Percentiles rank a stretch among this genome's conserved stretches.
Conservation (phyloP, 768 basidiomycete species). For the Russula sp. region DNA sequence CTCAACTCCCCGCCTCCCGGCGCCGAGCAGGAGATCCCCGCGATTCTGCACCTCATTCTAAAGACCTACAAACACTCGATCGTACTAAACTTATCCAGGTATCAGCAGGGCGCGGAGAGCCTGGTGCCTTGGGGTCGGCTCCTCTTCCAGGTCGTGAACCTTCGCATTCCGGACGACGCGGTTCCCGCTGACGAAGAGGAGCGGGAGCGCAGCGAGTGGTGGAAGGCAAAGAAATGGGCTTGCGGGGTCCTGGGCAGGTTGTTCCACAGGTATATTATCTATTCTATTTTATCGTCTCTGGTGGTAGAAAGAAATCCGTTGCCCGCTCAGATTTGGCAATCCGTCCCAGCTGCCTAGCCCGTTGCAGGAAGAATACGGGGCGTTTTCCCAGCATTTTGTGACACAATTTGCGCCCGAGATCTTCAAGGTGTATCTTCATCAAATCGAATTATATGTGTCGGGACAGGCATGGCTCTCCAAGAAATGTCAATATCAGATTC, state of each 20-base stretch:
- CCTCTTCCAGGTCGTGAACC: constrained; percentile 72
- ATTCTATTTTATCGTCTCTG: neutral
- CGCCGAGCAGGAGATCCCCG: constrained; percentile 65
- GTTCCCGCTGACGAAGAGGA: constrained; percentile 71
- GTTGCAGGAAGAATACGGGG: constrained; percentile 59
- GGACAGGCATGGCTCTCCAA: constrained; percentile 73
- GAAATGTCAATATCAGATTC: constrained; percentile 79
- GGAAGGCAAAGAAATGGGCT: constrained; percentile 93
- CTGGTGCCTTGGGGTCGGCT: constrained; percentile 86
- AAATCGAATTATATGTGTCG: constrained; percentile 67
- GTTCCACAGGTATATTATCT: constrained; percentile 55
- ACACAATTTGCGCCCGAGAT: constrained; percentile 81
- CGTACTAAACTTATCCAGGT: constrained; percentile 60
- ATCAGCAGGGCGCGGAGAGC: constrained; percentile 70
- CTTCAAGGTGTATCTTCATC: constrained; percentile 67
- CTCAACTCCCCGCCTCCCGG: constrained; percentile 54
- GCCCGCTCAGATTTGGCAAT: constrained; percentile 61
- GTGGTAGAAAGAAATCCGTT: neutral
- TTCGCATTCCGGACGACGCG: constrained; percentile 56
- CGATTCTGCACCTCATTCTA: constrained; percentile 79
- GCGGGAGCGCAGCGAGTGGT: constrained; percentile 78
- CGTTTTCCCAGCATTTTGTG: constrained; percentile 75
- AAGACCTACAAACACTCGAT: constrained; percentile 85
- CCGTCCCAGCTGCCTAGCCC: constrained; percentile 78
- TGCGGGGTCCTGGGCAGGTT: constrained; percentile 72